Evolutionary conservation across 192 early-diverging fungal genomes (phyloP).

Genomic region (Funneliformis mosseae): DNA sequence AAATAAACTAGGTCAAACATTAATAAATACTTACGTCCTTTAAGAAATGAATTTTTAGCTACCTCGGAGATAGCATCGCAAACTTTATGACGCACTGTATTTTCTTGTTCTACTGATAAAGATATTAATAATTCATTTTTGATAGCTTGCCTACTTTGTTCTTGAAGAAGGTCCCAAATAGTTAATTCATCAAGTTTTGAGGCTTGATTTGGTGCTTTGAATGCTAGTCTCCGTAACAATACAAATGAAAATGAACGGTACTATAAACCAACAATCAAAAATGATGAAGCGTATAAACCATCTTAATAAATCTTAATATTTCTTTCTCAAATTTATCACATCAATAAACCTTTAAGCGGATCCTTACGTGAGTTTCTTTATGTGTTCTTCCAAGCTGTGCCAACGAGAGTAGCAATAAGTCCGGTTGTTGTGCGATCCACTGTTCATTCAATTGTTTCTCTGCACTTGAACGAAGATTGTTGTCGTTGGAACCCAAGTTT

Average conservation of each 20-base stretch:
- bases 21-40: constrained; percentile 48
- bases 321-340: background rate
- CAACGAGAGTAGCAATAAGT: constrained; percentile 51
- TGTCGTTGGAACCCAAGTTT: constrained; percentile 52
- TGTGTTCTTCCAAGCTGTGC: constrained; percentile 47
- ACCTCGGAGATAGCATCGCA: constrained; percentile 94
- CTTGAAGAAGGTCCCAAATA: constrained; percentile 75
- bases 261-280: constrained; percentile 37
- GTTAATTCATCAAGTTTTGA: constrained; percentile 40
- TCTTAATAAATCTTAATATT: background rate
- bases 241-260: constrained; percentile 55
- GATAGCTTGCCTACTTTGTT: constrained; percentile 63
- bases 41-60: constrained; percentile 58
- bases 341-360: background rate
- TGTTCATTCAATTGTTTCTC: constrained; percentile 56
- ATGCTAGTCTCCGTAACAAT: constrained; percentile 57
- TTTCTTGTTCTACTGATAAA: constrained; percentile 73
- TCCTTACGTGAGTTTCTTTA: constrained; percentile 40
- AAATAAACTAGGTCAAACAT: background rate
- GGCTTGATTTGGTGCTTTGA: constrained; percentile 47
- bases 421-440: constrained; percentile 55
- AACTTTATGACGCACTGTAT: constrained; percentile 84
- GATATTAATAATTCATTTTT: constrained; percentile 79
- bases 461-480: constrained; percentile 49
- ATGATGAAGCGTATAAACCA: constrained; percentile 4